phyloP scores from a whole-genome alignment of 257 asterid genomes.

The Solanum habrochaites region DNA sequence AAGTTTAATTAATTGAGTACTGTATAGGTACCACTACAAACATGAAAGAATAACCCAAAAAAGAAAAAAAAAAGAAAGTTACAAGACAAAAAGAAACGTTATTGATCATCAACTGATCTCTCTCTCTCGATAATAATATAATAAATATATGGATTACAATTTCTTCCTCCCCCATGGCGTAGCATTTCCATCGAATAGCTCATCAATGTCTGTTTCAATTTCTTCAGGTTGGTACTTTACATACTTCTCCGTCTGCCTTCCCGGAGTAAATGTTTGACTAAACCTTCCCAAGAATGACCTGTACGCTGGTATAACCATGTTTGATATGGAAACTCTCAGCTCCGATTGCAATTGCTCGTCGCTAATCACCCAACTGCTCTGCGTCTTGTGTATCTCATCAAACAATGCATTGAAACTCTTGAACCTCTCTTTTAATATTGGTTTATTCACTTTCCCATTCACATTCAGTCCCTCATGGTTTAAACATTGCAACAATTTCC shows the following conservation, averaged over 20 bases:
- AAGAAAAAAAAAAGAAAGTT: background rate
- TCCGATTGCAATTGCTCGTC: constrained; percentile 94
- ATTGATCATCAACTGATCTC: background rate
- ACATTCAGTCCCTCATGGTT: constrained; percentile 57
- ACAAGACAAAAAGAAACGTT: background rate
- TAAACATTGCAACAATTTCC: constrained; percentile 40
- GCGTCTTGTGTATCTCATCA: constrained; percentile 75
- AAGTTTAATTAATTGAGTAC: background rate
- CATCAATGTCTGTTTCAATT: constrained; percentile 54
- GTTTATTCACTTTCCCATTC: constrained; percentile 68
- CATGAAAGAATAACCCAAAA: background rate
- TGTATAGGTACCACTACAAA: background rate
- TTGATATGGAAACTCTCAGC: constrained; percentile 78
- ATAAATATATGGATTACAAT: background rate
- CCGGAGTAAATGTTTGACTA: constrained; percentile 61
- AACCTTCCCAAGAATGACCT: constrained; percentile 76
- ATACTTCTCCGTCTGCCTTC: constrained; percentile 89
- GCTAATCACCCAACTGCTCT: constrained; percentile 68
- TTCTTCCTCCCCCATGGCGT: constrained; percentile 45
- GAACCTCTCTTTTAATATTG: constrained; percentile 72
- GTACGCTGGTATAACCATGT: constrained; percentile 94
- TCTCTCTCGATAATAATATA: no score
- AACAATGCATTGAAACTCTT: constrained; percentile 68
- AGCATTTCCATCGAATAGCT: constrained; percentile 63
- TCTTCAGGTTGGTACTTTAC: constrained; percentile 80